Evolutionary conservation across 495 filamentous ascomycete genomes (phyloP).

Genomic region (Aspergillus bridgeri): DNA sequence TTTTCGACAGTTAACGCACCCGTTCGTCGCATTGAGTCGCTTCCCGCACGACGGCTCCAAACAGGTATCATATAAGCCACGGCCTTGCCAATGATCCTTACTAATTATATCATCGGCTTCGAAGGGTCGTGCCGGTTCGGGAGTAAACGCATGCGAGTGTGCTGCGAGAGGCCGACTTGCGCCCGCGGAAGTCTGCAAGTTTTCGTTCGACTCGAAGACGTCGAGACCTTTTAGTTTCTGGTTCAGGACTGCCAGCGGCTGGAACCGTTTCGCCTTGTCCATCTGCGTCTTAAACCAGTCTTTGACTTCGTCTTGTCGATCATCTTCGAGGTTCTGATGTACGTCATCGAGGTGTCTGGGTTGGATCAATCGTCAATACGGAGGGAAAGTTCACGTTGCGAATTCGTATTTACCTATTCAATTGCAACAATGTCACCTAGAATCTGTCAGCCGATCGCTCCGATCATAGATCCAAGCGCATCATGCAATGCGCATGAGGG

Average conservation of each 20-base stretch:
- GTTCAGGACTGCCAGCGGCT: constrained; percentile 85
- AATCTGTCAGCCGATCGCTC: constrained; percentile 14
- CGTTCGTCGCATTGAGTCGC: constrained; percentile 70
- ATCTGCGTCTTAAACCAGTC: constrained; percentile 98
- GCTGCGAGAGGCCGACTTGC: constrained; percentile 27
- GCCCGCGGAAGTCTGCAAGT: constrained; percentile 31
- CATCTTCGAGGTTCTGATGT: constrained; percentile 89
- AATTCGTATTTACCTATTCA: constrained; percentile 65
- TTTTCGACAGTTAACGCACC: constrained; percentile 85
- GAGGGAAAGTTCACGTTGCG: not conserved
- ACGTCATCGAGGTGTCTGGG: constrained; percentile 85
- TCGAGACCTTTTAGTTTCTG: constrained; percentile 97
- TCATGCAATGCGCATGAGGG: not conserved
- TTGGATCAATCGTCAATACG: constrained; percentile 16
- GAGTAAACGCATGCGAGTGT: constrained; percentile 25
- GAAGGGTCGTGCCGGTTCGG: constrained; percentile 36
- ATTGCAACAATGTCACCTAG: constrained; percentile 83
- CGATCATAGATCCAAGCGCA: constrained; percentile 1
- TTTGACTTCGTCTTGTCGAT: constrained; percentile 94
- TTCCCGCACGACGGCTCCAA: constrained; percentile 83
- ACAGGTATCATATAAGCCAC: constrained; percentile 70
- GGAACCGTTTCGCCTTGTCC: constrained; percentile 91
- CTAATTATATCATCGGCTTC: constrained; percentile 90
- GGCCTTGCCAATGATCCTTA: constrained; percentile 81
- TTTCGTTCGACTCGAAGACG: constrained; percentile 94